Evolutionary conservation across 768 basidiomycete species (phyloP).

Genomic region (Rhodotorula graminis): DNA sequence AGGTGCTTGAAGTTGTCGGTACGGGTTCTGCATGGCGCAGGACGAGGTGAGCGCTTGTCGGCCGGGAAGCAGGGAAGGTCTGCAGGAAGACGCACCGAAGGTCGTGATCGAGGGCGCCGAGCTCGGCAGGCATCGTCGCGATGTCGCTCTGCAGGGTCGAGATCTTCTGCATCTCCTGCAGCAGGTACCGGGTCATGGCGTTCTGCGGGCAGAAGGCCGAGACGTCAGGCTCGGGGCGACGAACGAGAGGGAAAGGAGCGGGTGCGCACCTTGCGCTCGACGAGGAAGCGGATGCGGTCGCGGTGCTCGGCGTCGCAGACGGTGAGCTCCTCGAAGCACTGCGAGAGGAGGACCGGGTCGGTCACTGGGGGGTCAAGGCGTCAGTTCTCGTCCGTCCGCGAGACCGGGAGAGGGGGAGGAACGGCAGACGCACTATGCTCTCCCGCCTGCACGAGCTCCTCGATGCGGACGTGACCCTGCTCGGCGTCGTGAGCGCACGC

Average conservation of each 20-base stretch:
- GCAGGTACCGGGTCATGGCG: conserved; percentile 48
- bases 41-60: neutral
- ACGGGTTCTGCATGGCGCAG: conserved; percentile 13
- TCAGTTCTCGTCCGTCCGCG: too few species aligned
- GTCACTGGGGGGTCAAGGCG: conserved; percentile 11
- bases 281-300: conserved; percentile 40
- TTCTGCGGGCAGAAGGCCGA: conserved; percentile 42
- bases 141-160: conserved; percentile 76
- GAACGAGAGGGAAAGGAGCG: too few species aligned
- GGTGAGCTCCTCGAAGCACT: conserved; percentile 36
- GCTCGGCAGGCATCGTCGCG: conserved; percentile 62
- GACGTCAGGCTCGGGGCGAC: neutral
- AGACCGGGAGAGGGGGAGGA: too few species aligned
- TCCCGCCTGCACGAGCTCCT: conserved; percentile 31
- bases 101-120: conserved; percentile 59
- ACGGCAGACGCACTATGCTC: conserved; percentile 19
- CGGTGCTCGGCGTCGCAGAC: conserved; percentile 37
- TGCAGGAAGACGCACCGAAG: conserved; percentile 21
- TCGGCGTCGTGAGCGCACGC: conserved; percentile 40
- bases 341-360: conserved; percentile 19
- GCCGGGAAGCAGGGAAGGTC: too few species aligned
- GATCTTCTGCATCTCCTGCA: conserved; percentile 67
- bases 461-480: conserved; percentile 27
- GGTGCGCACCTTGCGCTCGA: conserved; percentile 38
- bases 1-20: conserved; percentile 83